Evolutionary conservation across 2,329 filamentous ascomycete genomes (phyloP).

Genomic region (Aspergillus oerlinghausenensis): DNA sequence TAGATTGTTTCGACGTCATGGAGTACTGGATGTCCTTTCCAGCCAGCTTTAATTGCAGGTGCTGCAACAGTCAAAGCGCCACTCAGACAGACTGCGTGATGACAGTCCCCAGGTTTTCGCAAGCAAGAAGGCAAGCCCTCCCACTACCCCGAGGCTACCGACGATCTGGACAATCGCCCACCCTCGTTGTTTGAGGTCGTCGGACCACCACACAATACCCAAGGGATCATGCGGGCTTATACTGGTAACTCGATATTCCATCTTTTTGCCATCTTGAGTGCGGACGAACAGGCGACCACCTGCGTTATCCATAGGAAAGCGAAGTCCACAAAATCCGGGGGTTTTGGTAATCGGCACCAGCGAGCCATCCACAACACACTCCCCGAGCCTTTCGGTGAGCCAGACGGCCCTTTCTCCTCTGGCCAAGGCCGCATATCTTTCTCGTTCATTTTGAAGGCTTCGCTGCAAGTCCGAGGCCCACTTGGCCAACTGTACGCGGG

Average conservation of each 20-base stretch:
- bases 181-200: conserved; percentile 60
- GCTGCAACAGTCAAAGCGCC: conserved; percentile 24
- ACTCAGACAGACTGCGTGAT: conserved; percentile 26
- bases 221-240: conserved; percentile 68
- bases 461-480: conserved; percentile 80
- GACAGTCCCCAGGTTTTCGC: conserved; percentile 40
- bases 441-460: conserved; percentile 68
- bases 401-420: conserved; percentile 63
- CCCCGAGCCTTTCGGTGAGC: conserved; percentile 62
- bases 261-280: conserved; percentile 19
- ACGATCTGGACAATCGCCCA: conserved; percentile 68
- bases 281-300: conserved; percentile 20
- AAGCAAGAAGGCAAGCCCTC: conserved; percentile 65
- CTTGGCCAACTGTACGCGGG: conserved; percentile 68
- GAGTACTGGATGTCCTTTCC: background rate
- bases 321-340: conserved; percentile 24
- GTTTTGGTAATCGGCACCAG: conserved; percentile 50
- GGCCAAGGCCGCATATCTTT: conserved; percentile 60
- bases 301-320: conserved; percentile 21
- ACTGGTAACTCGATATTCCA: conserved; percentile 31
- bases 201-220: conserved; percentile 66
- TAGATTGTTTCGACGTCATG: background rate
- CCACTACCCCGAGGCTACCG: conserved; percentile 68
- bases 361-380: conserved; percentile 63
- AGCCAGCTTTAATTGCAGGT: conserved; percentile 8